Conservation (phyloP, 495 filamentous ascomycete species). For the Aspergillus indologenus region DNA sequence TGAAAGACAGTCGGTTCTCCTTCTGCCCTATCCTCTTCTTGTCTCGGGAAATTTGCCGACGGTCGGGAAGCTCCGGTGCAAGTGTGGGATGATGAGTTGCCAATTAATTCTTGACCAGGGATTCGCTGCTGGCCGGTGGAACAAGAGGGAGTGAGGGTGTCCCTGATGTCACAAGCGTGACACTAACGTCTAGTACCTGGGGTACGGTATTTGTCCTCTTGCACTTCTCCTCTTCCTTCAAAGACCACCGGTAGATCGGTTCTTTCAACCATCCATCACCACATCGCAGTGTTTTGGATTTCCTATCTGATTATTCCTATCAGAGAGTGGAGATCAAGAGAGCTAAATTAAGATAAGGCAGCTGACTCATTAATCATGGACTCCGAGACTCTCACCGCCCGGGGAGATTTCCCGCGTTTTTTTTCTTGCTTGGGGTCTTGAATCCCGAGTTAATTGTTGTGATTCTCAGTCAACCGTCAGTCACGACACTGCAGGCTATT, state of each 20-base stretch:
- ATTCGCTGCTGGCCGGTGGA: not conserved
- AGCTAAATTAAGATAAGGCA: not conserved
- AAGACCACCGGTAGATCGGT: too few relatives aligned
- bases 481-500: not conserved
- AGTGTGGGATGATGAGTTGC: not conserved
- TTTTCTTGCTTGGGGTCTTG: slow-evolving; percentile 4
- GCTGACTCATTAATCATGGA: not conserved
- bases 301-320: not conserved
- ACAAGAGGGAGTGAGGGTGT: too few relatives aligned
- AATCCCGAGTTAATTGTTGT: not conserved
- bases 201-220: too few relatives aligned
- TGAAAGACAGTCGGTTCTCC: too few relatives aligned
- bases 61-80: not conserved
- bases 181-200: not conserved
- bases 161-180: not conserved
- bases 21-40: too few relatives aligned
- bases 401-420: not conserved
- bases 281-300: not conserved
- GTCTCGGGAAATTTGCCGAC: not conserved
- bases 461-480: not conserved
- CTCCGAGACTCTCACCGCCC: not conserved
- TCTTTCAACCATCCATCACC: not conserved
- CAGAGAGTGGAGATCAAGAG: not conserved
- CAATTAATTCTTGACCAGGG: not conserved
- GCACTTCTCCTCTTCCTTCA: not conserved